Evolutionary conservation across 345 rosid species (phyloP).

Genomic region (Balakata baccata): DNA sequence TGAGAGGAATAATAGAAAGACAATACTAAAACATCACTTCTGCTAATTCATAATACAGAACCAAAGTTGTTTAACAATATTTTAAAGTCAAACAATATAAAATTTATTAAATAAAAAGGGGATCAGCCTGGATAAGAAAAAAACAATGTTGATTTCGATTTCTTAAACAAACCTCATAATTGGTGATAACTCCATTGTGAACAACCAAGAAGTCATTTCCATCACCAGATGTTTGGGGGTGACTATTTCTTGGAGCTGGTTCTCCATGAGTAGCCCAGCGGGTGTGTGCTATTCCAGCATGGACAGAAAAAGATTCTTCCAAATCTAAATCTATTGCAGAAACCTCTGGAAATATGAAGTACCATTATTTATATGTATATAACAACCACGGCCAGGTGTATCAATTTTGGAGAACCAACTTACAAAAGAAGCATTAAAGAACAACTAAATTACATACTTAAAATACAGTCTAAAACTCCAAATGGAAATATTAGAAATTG

Average conservation of each 20-base stretch:
- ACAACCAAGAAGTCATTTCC: constrained; percentile 88
- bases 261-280: constrained; percentile 99
- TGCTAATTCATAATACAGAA: neutral
- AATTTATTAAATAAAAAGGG: neutral
- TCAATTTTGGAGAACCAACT: neutral
- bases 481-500: neutral
- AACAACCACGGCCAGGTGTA: neutral
- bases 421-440: neutral
- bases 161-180: constrained; percentile 59
- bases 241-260: constrained; percentile 88
- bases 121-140: neutral
- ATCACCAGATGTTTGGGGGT: constrained; percentile 81
- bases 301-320: constrained; percentile 61
- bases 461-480: neutral
- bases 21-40: neutral
- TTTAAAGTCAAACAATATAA: neutral
- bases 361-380: neutral
- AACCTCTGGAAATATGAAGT: constrained; percentile 47
- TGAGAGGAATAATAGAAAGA: neutral
- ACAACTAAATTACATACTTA: neutral
- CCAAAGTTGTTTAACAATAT: neutral
- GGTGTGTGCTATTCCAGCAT: constrained; percentile 97
- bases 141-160: neutral
- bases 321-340: constrained; percentile 56
- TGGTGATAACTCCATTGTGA: constrained; percentile 88